phyloP scores from a whole-genome alignment of 345 rosid genomes.

The Euphorbia pulcherrima region DNA sequence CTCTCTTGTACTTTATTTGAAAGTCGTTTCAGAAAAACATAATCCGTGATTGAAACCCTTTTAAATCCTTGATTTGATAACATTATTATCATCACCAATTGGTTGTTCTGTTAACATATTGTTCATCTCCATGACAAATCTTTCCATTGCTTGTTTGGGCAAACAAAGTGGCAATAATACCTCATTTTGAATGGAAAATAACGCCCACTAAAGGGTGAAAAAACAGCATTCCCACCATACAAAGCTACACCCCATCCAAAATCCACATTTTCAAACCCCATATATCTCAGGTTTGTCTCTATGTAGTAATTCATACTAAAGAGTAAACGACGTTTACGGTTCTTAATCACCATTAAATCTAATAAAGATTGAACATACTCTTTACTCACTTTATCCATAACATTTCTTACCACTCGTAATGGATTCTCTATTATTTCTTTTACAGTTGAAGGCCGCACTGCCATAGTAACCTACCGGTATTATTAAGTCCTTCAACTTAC shows the following conservation, averaged over 20 bases:
- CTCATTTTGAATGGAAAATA: slow-evolving; percentile 16
- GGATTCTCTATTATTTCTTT: slow-evolving; percentile 20
- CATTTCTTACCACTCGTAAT: slow-evolving; percentile 29
- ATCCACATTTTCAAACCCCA: slow-evolving; percentile 16
- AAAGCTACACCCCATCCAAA: slow-evolving; percentile 32
- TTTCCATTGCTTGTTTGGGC: slow-evolving; percentile 22
- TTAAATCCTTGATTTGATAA: too few relatives aligned
- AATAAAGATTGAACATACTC: slow-evolving; percentile 23
- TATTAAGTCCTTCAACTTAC: too few relatives aligned
- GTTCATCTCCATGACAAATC: slow-evolving; percentile 13
- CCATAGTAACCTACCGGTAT: slow-evolving; percentile 36
- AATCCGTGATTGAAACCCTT: too few relatives aligned
- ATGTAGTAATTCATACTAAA: not conserved
- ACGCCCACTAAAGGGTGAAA: not conserved
- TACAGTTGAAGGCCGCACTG: slow-evolving; percentile 30
- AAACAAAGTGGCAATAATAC: slow-evolving; percentile 17
- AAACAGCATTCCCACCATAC: slow-evolving; percentile 16
- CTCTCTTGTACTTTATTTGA: too few relatives aligned
- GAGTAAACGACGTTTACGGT: too few relatives aligned
- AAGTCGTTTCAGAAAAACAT: too few relatives aligned
- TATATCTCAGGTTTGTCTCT: not conserved
- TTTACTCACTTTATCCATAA: slow-evolving; percentile 24
- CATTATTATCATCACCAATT: too few relatives aligned
- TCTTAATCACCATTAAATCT: slow-evolving; percentile 17
- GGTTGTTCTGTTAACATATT: not conserved